These are phyloP conservation scores for Syzygium oleosum DNA, from an alignment of 345 rosid genomes.

Conservation along the genomic window DNA sequence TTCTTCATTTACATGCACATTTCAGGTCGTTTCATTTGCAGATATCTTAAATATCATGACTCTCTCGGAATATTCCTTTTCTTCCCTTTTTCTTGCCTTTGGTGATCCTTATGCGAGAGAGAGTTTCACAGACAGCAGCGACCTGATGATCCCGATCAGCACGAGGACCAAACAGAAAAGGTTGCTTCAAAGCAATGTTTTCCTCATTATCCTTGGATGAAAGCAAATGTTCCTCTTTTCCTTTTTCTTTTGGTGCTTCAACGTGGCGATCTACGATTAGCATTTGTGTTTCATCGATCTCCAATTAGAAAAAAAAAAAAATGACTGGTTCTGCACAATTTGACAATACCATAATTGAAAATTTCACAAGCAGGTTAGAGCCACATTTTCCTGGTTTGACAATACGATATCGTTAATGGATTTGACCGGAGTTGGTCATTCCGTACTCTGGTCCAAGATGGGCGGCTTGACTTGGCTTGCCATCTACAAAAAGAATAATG, in stretches of 20 bases:
- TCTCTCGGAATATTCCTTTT: background rate
- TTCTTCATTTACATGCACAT: accelerated
- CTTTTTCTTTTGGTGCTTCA: background rate
- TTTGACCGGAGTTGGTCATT: background rate
- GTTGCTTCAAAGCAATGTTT: background rate
- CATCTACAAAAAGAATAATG: background rate
- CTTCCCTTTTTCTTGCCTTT: background rate
- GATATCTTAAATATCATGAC: accelerated
- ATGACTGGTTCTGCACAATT: background rate
- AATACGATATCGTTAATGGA: background rate
- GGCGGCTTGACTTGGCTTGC: background rate
- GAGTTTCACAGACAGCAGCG: background rate
- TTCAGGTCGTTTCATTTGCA: background rate
- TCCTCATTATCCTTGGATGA: background rate
- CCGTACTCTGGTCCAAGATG: background rate
- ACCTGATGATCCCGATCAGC: background rate
- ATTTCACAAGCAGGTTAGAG: accelerated
- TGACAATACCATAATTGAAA: accelerated
- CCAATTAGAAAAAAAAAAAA: background rate
- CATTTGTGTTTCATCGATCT: background rate
- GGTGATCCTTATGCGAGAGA: background rate
- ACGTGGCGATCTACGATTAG: background rate
- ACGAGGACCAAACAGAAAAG: background rate
- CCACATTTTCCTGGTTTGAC: accelerated
- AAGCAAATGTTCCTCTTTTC: background rate